These are phyloP conservation scores for Wakefieldia striispora DNA, from an alignment of 768 basidiomycete species.

Conservation along the genomic window DNA sequence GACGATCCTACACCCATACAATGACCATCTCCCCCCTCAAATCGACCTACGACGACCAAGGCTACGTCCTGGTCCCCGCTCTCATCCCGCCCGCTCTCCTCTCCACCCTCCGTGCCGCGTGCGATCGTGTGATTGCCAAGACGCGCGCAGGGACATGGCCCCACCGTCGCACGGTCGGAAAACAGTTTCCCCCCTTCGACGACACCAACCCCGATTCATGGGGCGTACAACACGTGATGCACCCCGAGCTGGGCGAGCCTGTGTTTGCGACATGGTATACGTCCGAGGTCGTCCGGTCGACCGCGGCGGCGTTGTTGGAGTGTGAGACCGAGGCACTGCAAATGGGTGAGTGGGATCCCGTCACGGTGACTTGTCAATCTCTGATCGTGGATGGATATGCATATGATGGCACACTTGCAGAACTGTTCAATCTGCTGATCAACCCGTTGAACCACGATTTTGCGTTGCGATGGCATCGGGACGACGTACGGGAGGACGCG, in stretches of 20 bases:
- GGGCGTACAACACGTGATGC: slow-evolving; percentile 84
- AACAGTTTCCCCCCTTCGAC: slow-evolving; percentile 75
- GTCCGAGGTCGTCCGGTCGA: slow-evolving; percentile 44
- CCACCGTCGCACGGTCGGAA: slow-evolving; percentile 68
- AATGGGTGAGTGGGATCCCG: slow-evolving; percentile 71
- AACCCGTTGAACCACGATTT: slow-evolving; percentile 65
- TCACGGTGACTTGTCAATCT: slow-evolving; percentile 43
- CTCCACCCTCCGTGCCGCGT: slow-evolving; percentile 45
- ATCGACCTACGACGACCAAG: slow-evolving; percentile 54
- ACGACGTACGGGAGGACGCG: slow-evolving; percentile 63
- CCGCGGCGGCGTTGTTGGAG: slow-evolving; percentile 46
- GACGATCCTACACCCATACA: not conserved
- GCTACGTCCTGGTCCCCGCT: slow-evolving; percentile 60
- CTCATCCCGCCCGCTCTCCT: slow-evolving; percentile 46
- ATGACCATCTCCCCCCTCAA: slow-evolving; percentile 33
- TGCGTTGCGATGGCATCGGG: slow-evolving; percentile 77
- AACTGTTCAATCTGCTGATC: slow-evolving; percentile 74
- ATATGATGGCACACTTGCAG: no score
- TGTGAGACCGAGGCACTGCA: slow-evolving; percentile 61
- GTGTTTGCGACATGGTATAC: slow-evolving; percentile 70
- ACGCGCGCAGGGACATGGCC: slow-evolving; percentile 65
- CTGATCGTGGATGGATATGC: no score
- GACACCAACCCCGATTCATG: slow-evolving; percentile 62
- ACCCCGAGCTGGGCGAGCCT: slow-evolving; percentile 61
- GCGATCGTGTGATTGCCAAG: slow-evolving; percentile 45